Base-by-base conservation (phyloP, 331 rosid species). In the Quercus tomentella region DNA sequence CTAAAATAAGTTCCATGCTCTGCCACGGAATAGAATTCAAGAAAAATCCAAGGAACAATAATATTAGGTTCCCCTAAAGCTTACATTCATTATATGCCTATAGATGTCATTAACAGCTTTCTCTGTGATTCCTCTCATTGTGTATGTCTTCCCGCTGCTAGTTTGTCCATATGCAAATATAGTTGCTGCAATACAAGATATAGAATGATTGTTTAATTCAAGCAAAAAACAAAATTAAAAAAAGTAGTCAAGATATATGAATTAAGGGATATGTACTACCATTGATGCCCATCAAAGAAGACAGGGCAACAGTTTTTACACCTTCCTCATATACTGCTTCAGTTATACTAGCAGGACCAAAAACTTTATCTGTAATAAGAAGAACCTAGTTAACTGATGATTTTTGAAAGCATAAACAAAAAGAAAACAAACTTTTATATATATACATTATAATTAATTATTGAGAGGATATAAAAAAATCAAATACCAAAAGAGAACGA, bases 101-200 rank as follows among this genome's bases (percentile, higher is more conserved):
- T 93, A 93, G 72, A 96, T 96, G 88, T 96, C 99, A 74, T 88
- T 74, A 77, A 96, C 99, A 25, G 99, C 99, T 82, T 92, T 96
- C 88, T 96, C 99, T 61, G 98, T 96, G 72, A 93, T 92, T 82
- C 99, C 98, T 84, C 98, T 88, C 99, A 96, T 96, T 41, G 99
- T 96, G 75, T 87, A 96, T 21, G 99, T 96, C 89, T 96, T 96
- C 54, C 99, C 99, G 77, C 99, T 96, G 87, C 99, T 96, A 41
- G 99, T 96, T 89, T 96, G 99, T 83, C 99, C 99, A 81, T 96
- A 96, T 5, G 99, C 98, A 78, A 96, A 96, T 72, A 96, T 86
- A 56, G 99, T 96, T 68, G 99, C 99, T 96, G 92, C 84, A 81
- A 72, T 16, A 77, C 49, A 79, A 54, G 20, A 74, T 63, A 76